These are phyloP conservation scores for Cadophora malorum DNA, from an alignment of 2,329 filamentous ascomycete species.

Conservation along the genomic window DNA sequence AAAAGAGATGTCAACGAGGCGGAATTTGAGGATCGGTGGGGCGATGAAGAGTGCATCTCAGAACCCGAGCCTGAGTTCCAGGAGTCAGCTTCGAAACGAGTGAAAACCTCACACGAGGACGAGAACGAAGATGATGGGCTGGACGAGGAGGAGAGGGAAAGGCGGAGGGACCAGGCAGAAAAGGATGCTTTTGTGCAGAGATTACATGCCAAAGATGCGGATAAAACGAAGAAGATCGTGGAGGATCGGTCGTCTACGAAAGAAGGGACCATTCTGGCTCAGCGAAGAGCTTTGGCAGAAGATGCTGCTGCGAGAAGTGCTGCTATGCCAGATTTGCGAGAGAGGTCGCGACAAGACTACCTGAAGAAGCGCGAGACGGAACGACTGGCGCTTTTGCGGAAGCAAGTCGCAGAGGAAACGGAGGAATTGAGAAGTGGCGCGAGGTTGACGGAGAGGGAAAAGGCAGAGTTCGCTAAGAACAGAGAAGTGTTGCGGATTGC, in stretches of 20 bases:
- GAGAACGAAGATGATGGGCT: constrained; percentile 55
- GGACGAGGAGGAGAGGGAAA: constrained; percentile 67
- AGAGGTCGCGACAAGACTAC: constrained; percentile 89
- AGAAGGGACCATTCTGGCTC: constrained; percentile 61
- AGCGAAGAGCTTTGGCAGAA: constrained; percentile 68
- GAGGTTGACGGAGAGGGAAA: constrained; percentile 77
- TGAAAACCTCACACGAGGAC: constrained; percentile 67
- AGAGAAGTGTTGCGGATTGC: constrained; percentile 80
- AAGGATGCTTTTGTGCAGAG: constrained; percentile 81
- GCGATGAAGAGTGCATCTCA: constrained; percentile 70
- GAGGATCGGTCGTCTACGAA: constrained; percentile 63
- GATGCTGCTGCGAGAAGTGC: constrained; percentile 71
- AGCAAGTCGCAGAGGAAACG: constrained; percentile 88
- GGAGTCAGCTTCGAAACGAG: constrained; percentile 74
- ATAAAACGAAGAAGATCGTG: constrained; percentile 71
- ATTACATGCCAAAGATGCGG: constrained; percentile 73
- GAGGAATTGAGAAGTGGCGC: constrained; percentile 80
- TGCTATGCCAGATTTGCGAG: constrained; percentile 79
- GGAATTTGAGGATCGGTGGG: constrained; percentile 81
- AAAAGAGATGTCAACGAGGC: constrained; percentile 58
- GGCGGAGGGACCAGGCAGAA: constrained; percentile 73
- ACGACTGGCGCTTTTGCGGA: constrained; percentile 81
- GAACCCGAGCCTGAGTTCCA: constrained; percentile 65
- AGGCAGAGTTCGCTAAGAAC: constrained; percentile 88
- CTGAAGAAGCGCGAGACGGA: constrained; percentile 91